Percentiles rank a stretch among this genome's conserved stretches.
Conservation (phyloP, 2,329 filamentous ascomycete genomes). For the Talaromyces sp. region DNA sequence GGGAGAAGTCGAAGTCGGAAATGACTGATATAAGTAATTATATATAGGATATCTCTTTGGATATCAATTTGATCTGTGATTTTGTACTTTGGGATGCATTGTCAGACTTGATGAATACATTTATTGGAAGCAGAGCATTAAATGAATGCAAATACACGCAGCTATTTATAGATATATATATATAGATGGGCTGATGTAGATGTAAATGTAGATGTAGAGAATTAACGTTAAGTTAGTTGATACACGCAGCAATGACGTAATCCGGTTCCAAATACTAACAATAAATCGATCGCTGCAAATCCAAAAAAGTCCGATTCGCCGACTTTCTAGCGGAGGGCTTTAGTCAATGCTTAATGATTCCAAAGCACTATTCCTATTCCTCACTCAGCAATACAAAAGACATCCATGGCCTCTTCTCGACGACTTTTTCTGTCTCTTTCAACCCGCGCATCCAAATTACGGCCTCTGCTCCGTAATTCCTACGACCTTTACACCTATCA, state of each 20-base stretch:
- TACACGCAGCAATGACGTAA: background rate
- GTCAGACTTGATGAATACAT: background rate
- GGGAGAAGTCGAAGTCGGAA: slow-evolving; percentile 39
- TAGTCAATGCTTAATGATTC: background rate
- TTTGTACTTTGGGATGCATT: background rate
- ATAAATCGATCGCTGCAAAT: no score
- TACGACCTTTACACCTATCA: background rate
- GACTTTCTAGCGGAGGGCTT: background rate
- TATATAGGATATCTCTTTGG: background rate
- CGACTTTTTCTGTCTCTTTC: background rate
- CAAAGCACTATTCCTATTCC: background rate
- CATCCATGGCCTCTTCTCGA: background rate
- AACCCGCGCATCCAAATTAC: background rate
- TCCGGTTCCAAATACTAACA: background rate
- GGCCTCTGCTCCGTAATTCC: background rate
- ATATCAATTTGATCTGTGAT: background rate
- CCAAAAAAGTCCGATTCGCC: background rate
- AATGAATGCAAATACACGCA: no score
- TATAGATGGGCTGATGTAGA: background rate
- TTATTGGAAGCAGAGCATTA: background rate
- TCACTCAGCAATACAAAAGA: background rate
- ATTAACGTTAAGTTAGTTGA: no score
- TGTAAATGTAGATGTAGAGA: no score
- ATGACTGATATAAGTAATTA: background rate
- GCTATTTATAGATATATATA: background rate